Percentiles rank a stretch among this genome's conserved stretches.
Conservation (phyloP, 2,329 filamentous ascomycete species). For the Hymenoscyphus fraxineus region DNA sequence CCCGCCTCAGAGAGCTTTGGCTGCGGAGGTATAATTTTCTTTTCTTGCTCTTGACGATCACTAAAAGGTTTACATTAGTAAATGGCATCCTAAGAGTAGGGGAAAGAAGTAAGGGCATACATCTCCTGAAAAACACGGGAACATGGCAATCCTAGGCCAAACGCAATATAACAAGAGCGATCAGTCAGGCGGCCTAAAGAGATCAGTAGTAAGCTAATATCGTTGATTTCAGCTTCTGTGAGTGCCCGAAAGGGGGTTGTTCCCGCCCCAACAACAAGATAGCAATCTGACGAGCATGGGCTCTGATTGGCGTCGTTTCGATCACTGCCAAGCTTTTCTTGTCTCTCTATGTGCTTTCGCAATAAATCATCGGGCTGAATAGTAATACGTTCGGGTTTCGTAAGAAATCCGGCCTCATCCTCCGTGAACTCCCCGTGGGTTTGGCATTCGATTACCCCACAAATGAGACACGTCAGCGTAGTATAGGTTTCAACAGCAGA, state of each 20-base stretch:
- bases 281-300: neutral
- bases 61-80: neutral
- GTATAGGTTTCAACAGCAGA: slow-evolving; percentile 25
- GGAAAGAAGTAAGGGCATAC: neutral
- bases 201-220: slow-evolving; percentile 21
- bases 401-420: neutral
- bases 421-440: slow-evolving; percentile 30
- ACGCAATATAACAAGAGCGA: slow-evolving; percentile 28
- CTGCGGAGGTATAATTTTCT: neutral
- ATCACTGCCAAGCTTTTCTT: neutral
- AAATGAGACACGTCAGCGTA: slow-evolving; percentile 29
- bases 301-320: neutral
- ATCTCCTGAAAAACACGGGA: slow-evolving; percentile 23
- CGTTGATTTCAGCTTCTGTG: neutral
- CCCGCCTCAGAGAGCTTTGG: neutral
- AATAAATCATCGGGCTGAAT: slow-evolving; percentile 19
- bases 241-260: neutral
- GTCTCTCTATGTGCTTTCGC: slow-evolving; percentile 18
- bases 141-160: slow-evolving; percentile 27
- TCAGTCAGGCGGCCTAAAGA: slow-evolving; percentile 15
- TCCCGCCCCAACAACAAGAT: neutral
- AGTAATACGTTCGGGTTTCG: neutral
- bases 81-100: neutral
- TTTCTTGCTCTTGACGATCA: slow-evolving; percentile 18
- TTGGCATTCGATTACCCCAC: slow-evolving; percentile 27